Base-by-base conservation (phyloP, 108 stramenopile genomes). In the Nitzschia sp. region DNA sequence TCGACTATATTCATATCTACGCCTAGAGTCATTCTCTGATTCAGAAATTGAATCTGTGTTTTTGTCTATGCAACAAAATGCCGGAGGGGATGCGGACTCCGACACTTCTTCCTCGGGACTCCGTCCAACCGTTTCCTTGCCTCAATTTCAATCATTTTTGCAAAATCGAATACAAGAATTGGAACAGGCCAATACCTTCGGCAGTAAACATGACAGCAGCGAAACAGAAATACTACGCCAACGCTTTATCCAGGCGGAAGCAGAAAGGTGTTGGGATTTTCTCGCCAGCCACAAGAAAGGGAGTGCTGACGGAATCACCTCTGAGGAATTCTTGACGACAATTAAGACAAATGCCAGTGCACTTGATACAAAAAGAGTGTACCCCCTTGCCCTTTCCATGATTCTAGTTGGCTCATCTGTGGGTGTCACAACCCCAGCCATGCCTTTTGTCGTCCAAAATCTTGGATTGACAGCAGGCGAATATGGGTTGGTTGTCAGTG, bases 381-480 rank as follows among this genome's bases (percentile, higher is more conserved):
- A 73, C 58, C 95, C 95, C 15, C 66, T 96, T 42, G 80, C 87
- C 0, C 41, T 79, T 10, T 87, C 87, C 55, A 93, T 96, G 91
- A 71, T 96, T 0, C 73, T 93, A 48, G 88, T 91, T 1, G 95
- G 95, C 5, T 73, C 83, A 0, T 82, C 82, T 54, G 89, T 95
- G 2, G 93, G 93, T 5, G 78, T 91, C 40, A 74, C 88, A 0
- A 87, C 82, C 5, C 93, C 90, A 10, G 79, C 86, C 41, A 92
- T 92, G 85, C 90, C 90, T 6, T 88, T 89, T 75, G 79, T 95
- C 5, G 89, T 90, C 8, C 65, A 85, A 26, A 83, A 84, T 56
- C 43, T 95, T n/a, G 78, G 85, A 12, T 54, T 95, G 37, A 73
- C 85, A 10, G 67, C 88, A 8, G 76, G 82, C 6, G 80, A 92